A percentile compares a stretch with the other conserved stretches of the same genome.
Conservation (phyloP, 1,139 yeast genomes). For the Saccharomycopsis crataegensis region DNA sequence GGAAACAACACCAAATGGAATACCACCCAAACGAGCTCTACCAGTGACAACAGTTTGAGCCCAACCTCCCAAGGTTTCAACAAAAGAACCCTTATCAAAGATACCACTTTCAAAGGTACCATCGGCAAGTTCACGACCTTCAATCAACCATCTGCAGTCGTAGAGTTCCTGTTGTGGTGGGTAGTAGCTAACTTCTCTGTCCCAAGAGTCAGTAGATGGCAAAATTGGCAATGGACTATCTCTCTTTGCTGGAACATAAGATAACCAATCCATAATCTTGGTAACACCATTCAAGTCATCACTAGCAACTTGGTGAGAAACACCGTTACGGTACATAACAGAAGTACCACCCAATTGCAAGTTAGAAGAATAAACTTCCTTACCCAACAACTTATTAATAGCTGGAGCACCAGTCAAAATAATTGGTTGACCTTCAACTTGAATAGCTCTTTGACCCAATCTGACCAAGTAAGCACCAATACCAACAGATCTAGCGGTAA, state of each 20-base stretch:
- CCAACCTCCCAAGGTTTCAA: conserved; percentile 98
- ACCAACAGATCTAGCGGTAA: conserved; percentile 98
- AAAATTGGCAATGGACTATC: conserved; percentile 87
- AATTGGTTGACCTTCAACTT: conserved; percentile 97
- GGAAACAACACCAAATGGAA: conserved; percentile 95
- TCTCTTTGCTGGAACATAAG: conserved; percentile 91
- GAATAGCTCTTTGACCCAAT: conserved; percentile 97
- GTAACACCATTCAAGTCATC: conserved; percentile 97
- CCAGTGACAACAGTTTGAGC: conserved; percentile 98
- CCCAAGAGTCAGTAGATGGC: conserved; percentile 74
- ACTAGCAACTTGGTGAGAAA: conserved; percentile 89
- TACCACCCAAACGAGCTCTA: conserved; percentile 97
- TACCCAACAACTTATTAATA: conserved; percentile 88
- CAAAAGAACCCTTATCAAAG: conserved; percentile 89
- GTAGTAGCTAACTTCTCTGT: conserved; percentile 76
- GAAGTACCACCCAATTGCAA: conserved; percentile 98
- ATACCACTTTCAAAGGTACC: conserved; percentile 77
- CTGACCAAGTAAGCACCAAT: conserved; percentile 98
- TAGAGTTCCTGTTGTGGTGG: conserved; percentile 71
- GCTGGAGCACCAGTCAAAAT: conserved; percentile 99
- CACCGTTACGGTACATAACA: conserved; percentile 97
- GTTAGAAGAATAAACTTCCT: conserved; percentile 95
- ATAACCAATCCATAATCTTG: conserved; percentile 90
- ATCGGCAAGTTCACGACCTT: conserved; percentile 62
- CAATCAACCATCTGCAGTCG: conserved; percentile 94